Evolutionary conservation across 148 eudicot species (phyloP).

Genomic region (Heliosperma pusillum): DNA sequence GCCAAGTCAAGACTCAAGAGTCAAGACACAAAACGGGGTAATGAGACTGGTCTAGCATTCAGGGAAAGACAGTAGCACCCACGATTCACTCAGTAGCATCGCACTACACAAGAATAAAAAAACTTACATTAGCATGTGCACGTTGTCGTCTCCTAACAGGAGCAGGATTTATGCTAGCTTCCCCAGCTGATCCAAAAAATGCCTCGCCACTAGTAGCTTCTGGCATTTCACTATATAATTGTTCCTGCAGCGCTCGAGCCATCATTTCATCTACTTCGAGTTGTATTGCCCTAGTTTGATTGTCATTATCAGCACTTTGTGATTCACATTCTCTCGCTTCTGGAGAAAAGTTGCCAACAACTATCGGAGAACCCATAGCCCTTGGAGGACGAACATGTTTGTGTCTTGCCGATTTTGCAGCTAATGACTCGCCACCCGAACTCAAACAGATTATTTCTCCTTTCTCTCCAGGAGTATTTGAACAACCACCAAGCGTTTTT

Average conservation of each 20-base stretch:
- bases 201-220: conserved; percentile 48
- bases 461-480: conserved; percentile 37
- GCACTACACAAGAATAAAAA: conserved; percentile 1
- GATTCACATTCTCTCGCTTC: conserved; percentile 32
- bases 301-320: conserved; percentile 32
- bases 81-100: neutral
- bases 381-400: conserved; percentile 22
- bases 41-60: neutral
- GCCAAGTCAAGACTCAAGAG: neutral
- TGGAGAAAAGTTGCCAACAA: conserved; percentile 44
- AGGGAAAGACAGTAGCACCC: neutral
- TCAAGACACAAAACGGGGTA: conserved; percentile 3
- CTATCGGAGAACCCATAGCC: conserved; percentile 31
- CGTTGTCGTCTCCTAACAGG: conserved; percentile 35
- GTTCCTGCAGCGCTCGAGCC: conserved; percentile 92
- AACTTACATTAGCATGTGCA: conserved; percentile 15
- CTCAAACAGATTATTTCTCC: conserved; percentile 38
- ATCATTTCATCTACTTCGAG: conserved; percentile 82
- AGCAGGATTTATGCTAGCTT: conserved; percentile 32
- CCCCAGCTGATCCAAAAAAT: conserved; percentile 42
- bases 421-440: conserved; percentile 40
- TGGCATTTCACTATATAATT: conserved; percentile 67
- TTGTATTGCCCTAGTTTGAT: conserved; percentile 57
- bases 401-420: conserved; percentile 34
- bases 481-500: conserved; percentile 41